A percentile compares a stretch with the other conserved stretches of the same genome.
Evolutionary conservation across 768 basidiomycete species (phyloP).

Genomic region (Trametes cingulata): DNA sequence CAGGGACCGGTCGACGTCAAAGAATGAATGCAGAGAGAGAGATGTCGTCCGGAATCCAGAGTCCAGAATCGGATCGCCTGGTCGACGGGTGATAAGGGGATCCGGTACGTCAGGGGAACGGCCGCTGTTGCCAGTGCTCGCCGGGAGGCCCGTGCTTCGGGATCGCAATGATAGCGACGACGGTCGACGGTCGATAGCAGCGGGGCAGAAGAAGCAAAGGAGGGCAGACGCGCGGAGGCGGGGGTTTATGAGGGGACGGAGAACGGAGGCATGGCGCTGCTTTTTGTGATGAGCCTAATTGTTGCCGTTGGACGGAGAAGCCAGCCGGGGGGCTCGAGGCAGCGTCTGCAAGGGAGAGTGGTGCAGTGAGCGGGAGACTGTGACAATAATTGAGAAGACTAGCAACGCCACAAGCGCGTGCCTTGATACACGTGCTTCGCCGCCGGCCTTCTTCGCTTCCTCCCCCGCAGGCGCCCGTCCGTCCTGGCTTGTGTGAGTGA

Average conservation of each 20-base stretch:
- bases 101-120: neutral
- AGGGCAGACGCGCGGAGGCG: neutral
- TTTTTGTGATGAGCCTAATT: slow-evolving; percentile 15
- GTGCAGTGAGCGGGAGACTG: too few relatives aligned
- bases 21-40: too few relatives aligned
- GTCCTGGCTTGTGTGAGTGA: too few relatives aligned
- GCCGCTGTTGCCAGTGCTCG: neutral
- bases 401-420: slow-evolving; percentile 10
- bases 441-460: too few relatives aligned
- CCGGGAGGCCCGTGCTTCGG: neutral
- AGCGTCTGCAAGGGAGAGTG: too few relatives aligned
- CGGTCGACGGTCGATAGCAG: too few relatives aligned
- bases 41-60: too few relatives aligned
- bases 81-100: slow-evolving; percentile 13
- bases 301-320: slow-evolving; percentile 5
- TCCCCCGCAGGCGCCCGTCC: too few relatives aligned
- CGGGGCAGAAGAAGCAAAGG: neutral
- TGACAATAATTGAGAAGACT: slow-evolving; percentile 1
- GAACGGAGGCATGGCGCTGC: slow-evolving; percentile 6
- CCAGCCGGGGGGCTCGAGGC: neutral
- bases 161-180: neutral
- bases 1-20: neutral
- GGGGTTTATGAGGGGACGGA: slow-evolving; percentile 6
- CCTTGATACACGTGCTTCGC: slow-evolving; percentile 3
- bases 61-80: slow-evolving; percentile 11